phyloP scores from a whole-genome alignment of 2,329 filamentous ascomycete genomes.

The Aspergillus arachidicola region DNA sequence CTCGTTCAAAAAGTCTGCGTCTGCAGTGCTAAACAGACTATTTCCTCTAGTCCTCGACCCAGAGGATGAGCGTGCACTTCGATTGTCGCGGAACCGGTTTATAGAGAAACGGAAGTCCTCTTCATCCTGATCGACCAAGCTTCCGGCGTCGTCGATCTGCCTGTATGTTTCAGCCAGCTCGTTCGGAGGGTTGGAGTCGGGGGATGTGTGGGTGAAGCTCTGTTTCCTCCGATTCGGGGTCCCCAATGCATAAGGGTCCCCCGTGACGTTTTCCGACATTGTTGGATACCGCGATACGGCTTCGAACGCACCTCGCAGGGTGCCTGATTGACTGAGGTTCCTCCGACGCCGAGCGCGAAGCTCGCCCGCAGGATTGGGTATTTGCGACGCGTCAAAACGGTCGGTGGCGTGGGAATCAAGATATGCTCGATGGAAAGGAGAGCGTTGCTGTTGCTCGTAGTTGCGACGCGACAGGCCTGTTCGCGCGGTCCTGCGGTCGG shows the following conservation, averaged over 20 bases:
- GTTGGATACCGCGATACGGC: constrained; percentile 32
- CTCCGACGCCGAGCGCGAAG: constrained; percentile 34
- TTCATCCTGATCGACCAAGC: constrained; percentile 38
- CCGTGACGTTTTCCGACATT: constrained; percentile 28
- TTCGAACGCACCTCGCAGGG: constrained; percentile 44
- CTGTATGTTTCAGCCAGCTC: constrained; percentile 44
- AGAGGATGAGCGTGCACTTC: constrained; percentile 28
- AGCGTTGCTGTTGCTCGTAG: constrained; percentile 29
- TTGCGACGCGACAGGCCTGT: constrained; percentile 33
- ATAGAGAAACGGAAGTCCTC: constrained; percentile 23
- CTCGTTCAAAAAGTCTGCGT: constrained; percentile 39
- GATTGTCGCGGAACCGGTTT: constrained; percentile 16
- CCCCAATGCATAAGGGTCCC: constrained; percentile 16
- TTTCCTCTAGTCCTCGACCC: constrained; percentile 23
- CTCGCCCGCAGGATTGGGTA: constrained; percentile 31
- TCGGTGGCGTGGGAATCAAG: constrained; percentile 28
- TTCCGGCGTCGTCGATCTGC: constrained; percentile 42
- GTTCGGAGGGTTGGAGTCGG: constrained; percentile 41
- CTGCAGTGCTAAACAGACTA: constrained; percentile 27
- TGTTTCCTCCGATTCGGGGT: constrained; percentile 35
- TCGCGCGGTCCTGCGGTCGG: constrained; percentile 31
- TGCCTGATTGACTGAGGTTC: constrained; percentile 39
- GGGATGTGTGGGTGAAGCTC: constrained; percentile 29
- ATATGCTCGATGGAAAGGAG: constrained; percentile 35
- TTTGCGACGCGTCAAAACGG: constrained; percentile 32